Base-by-base conservation (phyloP, 495 filamentous ascomycete species). In the Aspergillus homomorphus region DNA sequence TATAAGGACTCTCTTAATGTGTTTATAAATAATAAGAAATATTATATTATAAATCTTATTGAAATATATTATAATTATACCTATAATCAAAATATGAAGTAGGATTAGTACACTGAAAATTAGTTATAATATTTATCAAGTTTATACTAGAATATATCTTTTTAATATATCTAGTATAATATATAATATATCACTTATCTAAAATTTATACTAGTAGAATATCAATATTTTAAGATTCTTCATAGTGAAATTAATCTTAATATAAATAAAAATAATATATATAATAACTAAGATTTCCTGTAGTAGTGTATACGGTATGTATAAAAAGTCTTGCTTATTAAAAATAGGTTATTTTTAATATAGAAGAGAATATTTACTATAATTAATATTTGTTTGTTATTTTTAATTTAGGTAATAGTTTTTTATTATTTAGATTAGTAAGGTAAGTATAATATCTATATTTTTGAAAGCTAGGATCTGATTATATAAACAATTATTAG, bases 121-220 rank as follows among this genome's bases (percentile, higher is more conserved):
- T 74, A 57, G 78, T 74, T 45, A 94, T 77, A 45, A 45, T 82
- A 73, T 59, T 79, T 75, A 28, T 71, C 4, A 10, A 30, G 26
- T 4, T 30, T 4, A 10, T 30, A 30, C 10, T 10, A 4, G 26
- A 10, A 30, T 30, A 30, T 10, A 4, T 30, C 10, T 10, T 30
- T 30, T 4, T 30, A 4, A 30, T 30, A 30, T 30, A 30, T 30
- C 10, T 30, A 66, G 38, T 86, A 73, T 28, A 86, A 76, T 59
- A 85, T 83, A 28, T 71, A 69, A 66, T 87, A 87, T 20, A 30
- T 30, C 10, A 30, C 26, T 30, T 4, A 30, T 10, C 26, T 30
- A 30, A 10, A 4, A 30, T 30, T 30, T 4, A 10, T 30, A 30
- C 4, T 30, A 30, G 26, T 4, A 30, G 10, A 30, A 30, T 4